Evolutionary conservation across 306 rosid species (phyloP).

Genomic region (Quercus wislizeni): DNA sequence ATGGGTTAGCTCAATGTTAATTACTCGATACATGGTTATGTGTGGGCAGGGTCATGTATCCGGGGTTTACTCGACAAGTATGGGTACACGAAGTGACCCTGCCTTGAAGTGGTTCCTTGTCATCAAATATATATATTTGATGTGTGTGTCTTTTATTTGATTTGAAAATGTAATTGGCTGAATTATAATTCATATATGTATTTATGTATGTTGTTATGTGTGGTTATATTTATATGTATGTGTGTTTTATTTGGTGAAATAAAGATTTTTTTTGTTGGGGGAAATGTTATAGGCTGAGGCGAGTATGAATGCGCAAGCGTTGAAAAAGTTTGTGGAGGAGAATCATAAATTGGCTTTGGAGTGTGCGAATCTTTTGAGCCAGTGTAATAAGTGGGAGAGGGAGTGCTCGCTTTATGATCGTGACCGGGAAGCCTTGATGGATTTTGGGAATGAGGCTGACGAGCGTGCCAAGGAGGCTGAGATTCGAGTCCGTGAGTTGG

Average conservation of each 20-base stretch:
- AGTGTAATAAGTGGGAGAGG: conserved; percentile 62
- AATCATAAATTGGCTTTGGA: conserved; percentile 70
- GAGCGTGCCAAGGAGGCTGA: conserved; percentile 80
- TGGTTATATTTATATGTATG: neutral
- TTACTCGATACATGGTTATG: too few relatives aligned
- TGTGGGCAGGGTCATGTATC: too few relatives aligned
- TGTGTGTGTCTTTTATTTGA: neutral
- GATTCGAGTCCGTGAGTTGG: conserved; percentile 58
- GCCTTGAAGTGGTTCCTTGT: too few relatives aligned
- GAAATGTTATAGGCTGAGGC: conserved; percentile 53
- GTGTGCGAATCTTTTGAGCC: conserved; percentile 45
- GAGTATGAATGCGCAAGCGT: conserved; percentile 69
- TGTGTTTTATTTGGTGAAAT: neutral
- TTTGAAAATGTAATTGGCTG: too few relatives aligned
- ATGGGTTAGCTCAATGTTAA: too few relatives aligned
- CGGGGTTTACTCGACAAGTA: too few relatives aligned
- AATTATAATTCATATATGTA: too few relatives aligned
- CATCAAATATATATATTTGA: too few relatives aligned
- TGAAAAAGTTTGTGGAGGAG: conserved; percentile 85
- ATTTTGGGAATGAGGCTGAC: conserved; percentile 92
- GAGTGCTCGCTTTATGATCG: conserved; percentile 76
- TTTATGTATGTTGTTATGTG: too few relatives aligned
- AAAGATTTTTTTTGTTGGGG: neutral
- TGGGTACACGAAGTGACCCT: too few relatives aligned
- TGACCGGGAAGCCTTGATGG: conserved; percentile 92